These are phyloP conservation scores for Tuber microsphaerosporum DNA, from an alignment of 495 filamentous ascomycete genomes.

Conservation along the genomic window DNA sequence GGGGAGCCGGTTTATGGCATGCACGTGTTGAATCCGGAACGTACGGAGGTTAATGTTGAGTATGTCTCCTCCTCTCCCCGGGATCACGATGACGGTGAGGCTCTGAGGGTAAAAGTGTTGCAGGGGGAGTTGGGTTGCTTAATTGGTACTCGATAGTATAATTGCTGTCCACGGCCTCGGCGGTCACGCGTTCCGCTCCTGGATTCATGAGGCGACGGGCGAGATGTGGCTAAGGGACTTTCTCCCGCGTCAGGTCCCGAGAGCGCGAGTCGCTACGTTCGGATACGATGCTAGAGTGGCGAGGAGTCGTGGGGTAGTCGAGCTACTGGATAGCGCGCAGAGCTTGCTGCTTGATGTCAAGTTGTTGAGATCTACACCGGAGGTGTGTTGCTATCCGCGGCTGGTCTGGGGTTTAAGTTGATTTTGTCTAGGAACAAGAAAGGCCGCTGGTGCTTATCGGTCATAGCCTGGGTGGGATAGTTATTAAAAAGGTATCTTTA, in stretches of 20 bases:
- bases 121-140: not conserved
- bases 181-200: slow-evolving; percentile 27
- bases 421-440: slow-evolving; percentile 13
- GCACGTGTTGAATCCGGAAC: not conserved
- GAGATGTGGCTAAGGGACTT: slow-evolving; percentile 39
- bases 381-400: not conserved
- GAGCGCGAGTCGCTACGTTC: slow-evolving; percentile 41
- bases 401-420: not conserved
- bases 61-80: not conserved
- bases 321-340: not conserved
- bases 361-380: not conserved
- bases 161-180: slow-evolving; percentile 39
- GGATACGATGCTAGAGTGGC: slow-evolving; percentile 35
- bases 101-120: not conserved
- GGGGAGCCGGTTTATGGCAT: not conserved
- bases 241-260: slow-evolving; percentile 35
- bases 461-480: slow-evolving; percentile 29
- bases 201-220: slow-evolving; percentile 26
- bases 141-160: slow-evolving; percentile 13
- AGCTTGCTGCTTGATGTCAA: not conserved
- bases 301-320: not conserved
- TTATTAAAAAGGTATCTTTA: slow-evolving; percentile 26
- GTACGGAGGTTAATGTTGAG: not conserved
- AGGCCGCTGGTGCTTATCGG: slow-evolving; percentile 34
- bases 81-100: not conserved